phyloP scores from a whole-genome alignment of 768 basidiomycete genomes.

The Pulveroboletus sp. region DNA sequence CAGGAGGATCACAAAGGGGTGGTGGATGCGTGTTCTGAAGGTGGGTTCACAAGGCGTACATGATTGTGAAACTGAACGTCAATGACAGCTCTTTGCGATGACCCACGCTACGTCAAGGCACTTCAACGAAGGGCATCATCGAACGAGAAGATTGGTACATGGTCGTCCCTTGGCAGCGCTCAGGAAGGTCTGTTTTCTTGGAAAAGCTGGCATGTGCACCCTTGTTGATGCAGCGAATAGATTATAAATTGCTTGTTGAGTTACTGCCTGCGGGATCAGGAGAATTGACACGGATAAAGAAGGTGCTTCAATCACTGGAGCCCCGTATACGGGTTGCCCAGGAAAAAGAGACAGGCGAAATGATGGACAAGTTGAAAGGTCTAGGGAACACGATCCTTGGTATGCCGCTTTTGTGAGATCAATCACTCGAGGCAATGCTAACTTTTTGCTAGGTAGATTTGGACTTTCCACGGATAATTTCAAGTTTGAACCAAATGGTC shows the following conservation, averaged over 20 bases:
- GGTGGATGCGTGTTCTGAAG: constrained; percentile 78
- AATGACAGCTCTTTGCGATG: constrained; percentile 75
- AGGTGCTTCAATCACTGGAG: constrained; percentile 54
- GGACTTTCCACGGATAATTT: constrained; percentile 96
- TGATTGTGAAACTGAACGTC: not conserved
- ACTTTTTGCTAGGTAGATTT: constrained; percentile 65
- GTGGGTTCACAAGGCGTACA: constrained; percentile 30
- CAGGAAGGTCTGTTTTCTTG: constrained; percentile 64
- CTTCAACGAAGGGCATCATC: constrained; percentile 85
- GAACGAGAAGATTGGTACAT: constrained; percentile 76
- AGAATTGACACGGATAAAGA: constrained; percentile 45
- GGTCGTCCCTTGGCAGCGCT: constrained; percentile 79
- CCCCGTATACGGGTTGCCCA: constrained; percentile 73
- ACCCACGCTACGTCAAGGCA: constrained; percentile 83
- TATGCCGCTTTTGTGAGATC: constrained; percentile 27
- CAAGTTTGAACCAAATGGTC: constrained; percentile 90
- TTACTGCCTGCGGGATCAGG: constrained; percentile 58
- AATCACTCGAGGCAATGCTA: not conserved
- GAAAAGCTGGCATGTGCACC: not conserved
- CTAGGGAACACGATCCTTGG: constrained; percentile 90
- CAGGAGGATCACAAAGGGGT: constrained; percentile 80
- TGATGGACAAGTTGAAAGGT: constrained; percentile 90
- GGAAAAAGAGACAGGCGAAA: constrained; percentile 85
- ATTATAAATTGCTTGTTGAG: constrained; percentile 71
- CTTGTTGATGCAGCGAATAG: constrained; percentile 37